Conservation (phyloP, 1,284 basidiomycete species). For the Apiotrichum porosum region DNA sequence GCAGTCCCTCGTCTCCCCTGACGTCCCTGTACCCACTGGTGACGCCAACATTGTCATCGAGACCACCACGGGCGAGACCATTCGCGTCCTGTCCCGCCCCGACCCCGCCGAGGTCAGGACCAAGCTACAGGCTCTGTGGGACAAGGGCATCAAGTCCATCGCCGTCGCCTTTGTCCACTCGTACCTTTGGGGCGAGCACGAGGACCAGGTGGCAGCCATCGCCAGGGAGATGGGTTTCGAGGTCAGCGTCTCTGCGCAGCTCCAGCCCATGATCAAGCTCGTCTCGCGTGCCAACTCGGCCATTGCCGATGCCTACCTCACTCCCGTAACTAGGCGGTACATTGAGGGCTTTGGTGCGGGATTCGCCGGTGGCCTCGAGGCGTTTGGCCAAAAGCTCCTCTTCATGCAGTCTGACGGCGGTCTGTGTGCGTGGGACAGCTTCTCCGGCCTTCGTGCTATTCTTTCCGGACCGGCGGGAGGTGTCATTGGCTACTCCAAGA, state of each 20-base stretch:
- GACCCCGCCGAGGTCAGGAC: constrained; percentile 22
- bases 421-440: constrained; percentile 29
- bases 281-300: constrained; percentile 52
- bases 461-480: constrained; percentile 53
- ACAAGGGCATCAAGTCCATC: constrained; percentile 29
- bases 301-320: constrained; percentile 54
- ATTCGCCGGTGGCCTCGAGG: constrained; percentile 44
- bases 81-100: constrained; percentile 69
- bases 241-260: constrained; percentile 30
- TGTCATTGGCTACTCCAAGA: constrained; percentile 51
- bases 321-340: constrained; percentile 50
- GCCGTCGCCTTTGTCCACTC: constrained; percentile 37
- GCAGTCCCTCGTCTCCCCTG: constrained; percentile 26
- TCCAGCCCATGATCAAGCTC: constrained; percentile 47
- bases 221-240: constrained; percentile 38
- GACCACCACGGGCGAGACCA: constrained; percentile 67
- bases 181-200: constrained; percentile 37
- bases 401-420: constrained; percentile 53
- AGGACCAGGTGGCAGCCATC: constrained; percentile 30
- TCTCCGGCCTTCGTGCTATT: constrained; percentile 37
- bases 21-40: constrained; percentile 14
- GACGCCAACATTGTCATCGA: constrained; percentile 23
- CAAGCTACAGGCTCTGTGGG: constrained; percentile 30
- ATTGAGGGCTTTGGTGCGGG: constrained; percentile 49
- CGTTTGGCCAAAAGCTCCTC: constrained; percentile 41